Evolutionary conservation across 208 protist genomes (phyloP).

Genomic region (Herpetomonas tarakana): DNA sequence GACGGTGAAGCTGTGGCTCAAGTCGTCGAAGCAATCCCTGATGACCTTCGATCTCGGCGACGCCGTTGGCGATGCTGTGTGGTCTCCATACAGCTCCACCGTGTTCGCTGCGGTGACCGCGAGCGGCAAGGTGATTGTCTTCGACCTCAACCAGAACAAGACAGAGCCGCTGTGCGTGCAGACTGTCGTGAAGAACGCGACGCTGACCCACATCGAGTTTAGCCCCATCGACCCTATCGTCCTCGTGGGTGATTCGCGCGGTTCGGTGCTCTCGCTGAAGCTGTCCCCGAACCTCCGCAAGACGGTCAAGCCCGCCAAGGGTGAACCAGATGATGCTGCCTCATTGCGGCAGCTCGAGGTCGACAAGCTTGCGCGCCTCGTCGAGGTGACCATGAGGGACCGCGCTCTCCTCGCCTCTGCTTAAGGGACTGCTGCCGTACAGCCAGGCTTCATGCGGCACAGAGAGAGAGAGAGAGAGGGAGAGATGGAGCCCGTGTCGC

Average conservation of each 20-base stretch:
- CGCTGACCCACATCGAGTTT: conserved; percentile 96
- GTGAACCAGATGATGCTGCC: conserved; percentile 61
- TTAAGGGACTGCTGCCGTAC: not conserved
- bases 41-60: conserved; percentile 96
- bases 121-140: conserved; percentile 94
- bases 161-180: conserved; percentile 95
- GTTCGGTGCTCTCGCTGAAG: conserved; percentile 93
- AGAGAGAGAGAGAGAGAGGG: conserved; percentile 3
- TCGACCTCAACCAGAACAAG: conserved; percentile 94
- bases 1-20: conserved; percentile 97
- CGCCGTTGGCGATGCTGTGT: conserved; percentile 94
- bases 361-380: conserved; percentile 86
- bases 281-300: conserved; percentile 95
- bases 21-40: conserved; percentile 75
- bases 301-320: conserved; percentile 73
- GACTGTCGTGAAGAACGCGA: conserved; percentile 96
- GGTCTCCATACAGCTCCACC: conserved; percentile 96
- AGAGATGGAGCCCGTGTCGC: not conserved
- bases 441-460: not conserved
- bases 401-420: conserved; percentile 63
- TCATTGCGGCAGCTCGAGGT: conserved; percentile 70
- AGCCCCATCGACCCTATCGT: conserved; percentile 92
- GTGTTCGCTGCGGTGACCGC: conserved; percentile 96
- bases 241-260: conserved; percentile 95
- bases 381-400: conserved; percentile 92